Evolutionary conservation across 2,329 filamentous ascomycete genomes (phyloP).

Genomic region (Monilinia fructicola): DNA sequence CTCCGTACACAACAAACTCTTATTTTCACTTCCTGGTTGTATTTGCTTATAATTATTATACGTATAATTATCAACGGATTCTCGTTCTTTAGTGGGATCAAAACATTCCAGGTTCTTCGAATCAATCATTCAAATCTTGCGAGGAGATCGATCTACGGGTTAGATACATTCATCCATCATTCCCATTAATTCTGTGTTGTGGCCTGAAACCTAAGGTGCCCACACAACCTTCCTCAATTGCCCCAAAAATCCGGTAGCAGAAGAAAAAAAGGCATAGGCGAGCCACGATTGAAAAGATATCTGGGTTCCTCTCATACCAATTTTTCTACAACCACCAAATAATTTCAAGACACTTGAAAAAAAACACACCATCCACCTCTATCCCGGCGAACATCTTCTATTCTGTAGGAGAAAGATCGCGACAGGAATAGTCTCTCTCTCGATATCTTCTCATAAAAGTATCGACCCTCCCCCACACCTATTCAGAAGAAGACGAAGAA

Average conservation of each 20-base stretch:
- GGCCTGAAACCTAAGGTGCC: neutral
- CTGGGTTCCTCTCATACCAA: constrained; percentile 4
- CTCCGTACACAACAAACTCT: no score
- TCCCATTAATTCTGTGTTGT: no score
- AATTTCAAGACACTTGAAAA: constrained; percentile 23
- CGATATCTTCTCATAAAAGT: constrained; percentile 21
- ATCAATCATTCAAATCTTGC: no score
- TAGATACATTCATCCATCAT: no score
- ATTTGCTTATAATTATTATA: no score
- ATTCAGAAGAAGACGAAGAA: no score
- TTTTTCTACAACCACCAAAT: constrained; percentile 20
- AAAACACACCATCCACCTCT: constrained; percentile 15
- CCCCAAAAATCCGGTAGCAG: neutral
- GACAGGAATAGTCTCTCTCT: constrained; percentile 32
- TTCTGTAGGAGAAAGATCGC: constrained; percentile 38
- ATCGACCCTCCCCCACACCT: constrained; percentile 11
- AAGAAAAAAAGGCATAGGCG: constrained; percentile 14
- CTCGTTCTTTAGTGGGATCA: no score
- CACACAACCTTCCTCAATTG: neutral
- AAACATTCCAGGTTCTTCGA: no score
- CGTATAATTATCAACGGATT: no score
- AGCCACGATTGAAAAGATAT: constrained; percentile 21
- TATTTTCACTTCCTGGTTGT: no score
- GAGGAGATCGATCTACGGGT: no score
- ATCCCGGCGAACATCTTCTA: constrained; percentile 35